Base-by-base conservation (phyloP, 441 rosid species). In the Erodium trifolium region DNA sequence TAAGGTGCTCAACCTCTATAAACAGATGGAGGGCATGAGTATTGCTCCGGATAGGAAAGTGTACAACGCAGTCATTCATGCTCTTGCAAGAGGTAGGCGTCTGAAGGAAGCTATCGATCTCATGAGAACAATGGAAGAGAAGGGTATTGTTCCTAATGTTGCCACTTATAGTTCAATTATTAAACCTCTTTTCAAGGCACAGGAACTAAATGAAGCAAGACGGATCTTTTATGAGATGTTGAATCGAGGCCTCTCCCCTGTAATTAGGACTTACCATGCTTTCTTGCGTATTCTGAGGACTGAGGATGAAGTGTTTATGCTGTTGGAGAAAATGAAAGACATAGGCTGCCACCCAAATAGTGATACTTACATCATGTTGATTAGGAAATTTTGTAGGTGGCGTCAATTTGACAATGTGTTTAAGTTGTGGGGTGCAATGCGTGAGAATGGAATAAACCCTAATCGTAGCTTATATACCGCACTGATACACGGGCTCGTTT, bases 361-460 rank as follows among this genome's bases (percentile, higher is more conserved):
- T 62, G 97, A 90, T 72, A 90, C 96, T 0, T 95, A 87, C 71
- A 85, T 89, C 74, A 87, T 90, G 95, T 68, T 90, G 82, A 88
- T 92, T 51, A 82, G 97, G 74, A 90, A 92, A 77, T 90, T 95
- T 69, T 88, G 91, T 78, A 77, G 93, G 70, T 89, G 98, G 93
- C 82, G 81, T 27, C 93, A 90, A 76, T 84, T 87, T 71, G 88
- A 86, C 60, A 79, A 78, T 77, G 88, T 88, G 65, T 80, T 73
- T 18, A 70, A 78, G 77, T 72, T 89, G 79, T 95, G 99, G 97
- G 78, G 77, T 77, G 91, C 84, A 80, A 88, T 90, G 94, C 79
- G 75, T 74, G 88, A 84, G 62, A 72, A 78, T 63, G 92, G 92
- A 3, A 74, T 82, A 71, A 85, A 84, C 79, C 93, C 87, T 63